A percentile compares a stretch with the other conserved stretches of the same genome.
These are phyloP conservation scores for Pseudogymnoascus sp. DNA, from an alignment of 2,329 filamentous ascomycete species.

Conservation along the genomic window DNA sequence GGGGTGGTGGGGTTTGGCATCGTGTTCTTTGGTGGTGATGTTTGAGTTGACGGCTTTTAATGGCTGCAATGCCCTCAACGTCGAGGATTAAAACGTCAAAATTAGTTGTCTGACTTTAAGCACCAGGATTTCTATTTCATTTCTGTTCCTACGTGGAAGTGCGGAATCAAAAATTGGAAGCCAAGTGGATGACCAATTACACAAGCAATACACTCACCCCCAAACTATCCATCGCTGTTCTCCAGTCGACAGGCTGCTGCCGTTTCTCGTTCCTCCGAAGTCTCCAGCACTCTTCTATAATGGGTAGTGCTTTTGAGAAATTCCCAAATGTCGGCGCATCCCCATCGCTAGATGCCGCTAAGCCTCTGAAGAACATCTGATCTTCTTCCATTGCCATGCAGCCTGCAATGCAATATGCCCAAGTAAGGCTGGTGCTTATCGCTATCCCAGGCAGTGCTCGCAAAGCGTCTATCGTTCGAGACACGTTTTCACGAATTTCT, in stretches of 20 bases:
- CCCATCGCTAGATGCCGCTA: neutral
- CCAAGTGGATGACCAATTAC: neutral
- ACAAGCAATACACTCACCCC: neutral
- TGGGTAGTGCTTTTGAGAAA: slow-evolving; percentile 12
- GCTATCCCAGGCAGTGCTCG: slow-evolving; percentile 14
- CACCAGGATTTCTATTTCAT: neutral
- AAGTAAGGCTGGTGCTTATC: slow-evolving; percentile 16
- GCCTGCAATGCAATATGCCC: slow-evolving; percentile 19
- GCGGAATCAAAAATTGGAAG: neutral
- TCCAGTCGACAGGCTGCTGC: neutral
- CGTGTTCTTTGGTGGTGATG: no score
- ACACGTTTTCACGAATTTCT: slow-evolving; percentile 15
- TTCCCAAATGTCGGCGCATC: slow-evolving; percentile 12
- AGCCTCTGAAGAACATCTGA: slow-evolving; percentile 18
- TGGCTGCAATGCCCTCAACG: no score
- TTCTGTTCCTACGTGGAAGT: neutral
- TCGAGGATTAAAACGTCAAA: no score
- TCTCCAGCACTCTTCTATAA: slow-evolving; percentile 15
- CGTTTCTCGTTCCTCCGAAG: slow-evolving; percentile 4
- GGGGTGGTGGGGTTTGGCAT: no score
- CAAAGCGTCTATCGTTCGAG: slow-evolving; percentile 12
- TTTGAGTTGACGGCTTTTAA: no score
- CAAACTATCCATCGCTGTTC: neutral
- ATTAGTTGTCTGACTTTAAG: neutral
- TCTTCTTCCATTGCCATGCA: slow-evolving; percentile 17